Evolutionary conservation across 2,329 filamentous ascomycete genomes (phyloP).

Genomic region (Juglanconis oblonga): DNA sequence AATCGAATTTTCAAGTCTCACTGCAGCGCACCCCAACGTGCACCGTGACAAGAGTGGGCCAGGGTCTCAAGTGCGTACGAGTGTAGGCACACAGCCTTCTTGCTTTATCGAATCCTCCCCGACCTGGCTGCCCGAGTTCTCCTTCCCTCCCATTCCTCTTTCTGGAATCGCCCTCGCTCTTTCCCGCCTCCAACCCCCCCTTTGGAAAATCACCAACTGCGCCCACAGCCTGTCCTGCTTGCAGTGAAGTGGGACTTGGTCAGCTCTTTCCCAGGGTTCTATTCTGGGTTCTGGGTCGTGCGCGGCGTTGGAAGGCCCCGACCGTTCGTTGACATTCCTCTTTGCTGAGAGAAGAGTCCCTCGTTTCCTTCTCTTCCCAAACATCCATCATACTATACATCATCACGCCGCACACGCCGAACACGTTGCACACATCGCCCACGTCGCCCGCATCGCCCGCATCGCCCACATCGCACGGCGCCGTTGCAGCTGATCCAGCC

Average conservation of each 20-base stretch:
- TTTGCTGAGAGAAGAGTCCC: neutral
- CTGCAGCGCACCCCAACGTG: neutral
- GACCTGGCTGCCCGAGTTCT: neutral
- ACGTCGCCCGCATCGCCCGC: neutral
- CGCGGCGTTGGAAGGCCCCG: neutral
- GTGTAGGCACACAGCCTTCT: neutral
- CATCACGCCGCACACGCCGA: neutral
- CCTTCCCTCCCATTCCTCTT: slow-evolving; percentile 17
- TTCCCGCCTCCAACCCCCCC: neutral
- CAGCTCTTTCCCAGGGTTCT: neutral
- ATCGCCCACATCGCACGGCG: neutral
- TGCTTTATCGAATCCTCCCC: slow-evolving; percentile 2
- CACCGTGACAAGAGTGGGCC: neutral
- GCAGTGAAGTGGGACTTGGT: neutral
- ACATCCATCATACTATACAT: neutral
- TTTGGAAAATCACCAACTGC: neutral
- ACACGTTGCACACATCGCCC: neutral
- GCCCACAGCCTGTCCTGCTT: neutral
- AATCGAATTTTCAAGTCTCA: too few species aligned
- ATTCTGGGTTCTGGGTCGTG: neutral
- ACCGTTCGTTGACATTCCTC: neutral
- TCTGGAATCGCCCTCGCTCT: slow-evolving; percentile 4
- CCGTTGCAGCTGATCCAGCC: neutral
- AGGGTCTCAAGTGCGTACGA: neutral
- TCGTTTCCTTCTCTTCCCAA: neutral